Base-by-base conservation (phyloP, 1,284 basidiomycete genomes). In the Trametes versicolor region DNA sequence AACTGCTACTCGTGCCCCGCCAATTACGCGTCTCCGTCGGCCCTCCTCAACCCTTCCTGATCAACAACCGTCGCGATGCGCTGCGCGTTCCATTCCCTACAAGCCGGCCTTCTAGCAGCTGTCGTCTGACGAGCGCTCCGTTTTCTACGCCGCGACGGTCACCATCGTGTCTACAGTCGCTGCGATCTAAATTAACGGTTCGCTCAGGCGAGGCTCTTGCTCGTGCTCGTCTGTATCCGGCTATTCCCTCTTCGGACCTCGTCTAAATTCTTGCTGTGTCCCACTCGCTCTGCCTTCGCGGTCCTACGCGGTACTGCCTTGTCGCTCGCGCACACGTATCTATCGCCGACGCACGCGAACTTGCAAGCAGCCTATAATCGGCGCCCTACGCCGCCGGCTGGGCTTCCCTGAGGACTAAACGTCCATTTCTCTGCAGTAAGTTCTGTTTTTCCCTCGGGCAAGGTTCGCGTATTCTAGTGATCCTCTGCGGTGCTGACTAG, bases 91-190 rank as follows among this genome's bases (percentile, higher is more conserved):
- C n/a, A n/a, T n/a, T n/a, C n/a, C n/a, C n/a, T n/a, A n/a, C n/a
- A n/a, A 70, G 49, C 69, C 69, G 32, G 47, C 58, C n/a, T 70
- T 70, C 62, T 64, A 68, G 52, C 63, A 64, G 59, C 56, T 62
- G 34, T 64, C 66, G 8, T 4, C 54, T 3, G 66, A 68, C 54
- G 69, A 70, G 62, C 66, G 65, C 62, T 62, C 62, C 36, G 64
- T 68, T 27, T 60, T 67, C 21, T 57, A 54, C 49, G 70, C 67
- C 55, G 63, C 68, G 15, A 65, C 68, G 13, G 65, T 69, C 45
- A 68, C 66, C 54, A 63, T 71, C 50, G 70, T 68, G 27, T 69
- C 70, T 5, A 67, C 70, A 1, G 64, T 69, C 29, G 67, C 70
- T n/a, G 67, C 64, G 29, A 27, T 69, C 60, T 66, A 67, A 60